These are phyloP conservation scores for Sporothrix variecibatus DNA, from an alignment of 2,329 filamentous ascomycete genomes.

Conservation along the genomic window DNA sequence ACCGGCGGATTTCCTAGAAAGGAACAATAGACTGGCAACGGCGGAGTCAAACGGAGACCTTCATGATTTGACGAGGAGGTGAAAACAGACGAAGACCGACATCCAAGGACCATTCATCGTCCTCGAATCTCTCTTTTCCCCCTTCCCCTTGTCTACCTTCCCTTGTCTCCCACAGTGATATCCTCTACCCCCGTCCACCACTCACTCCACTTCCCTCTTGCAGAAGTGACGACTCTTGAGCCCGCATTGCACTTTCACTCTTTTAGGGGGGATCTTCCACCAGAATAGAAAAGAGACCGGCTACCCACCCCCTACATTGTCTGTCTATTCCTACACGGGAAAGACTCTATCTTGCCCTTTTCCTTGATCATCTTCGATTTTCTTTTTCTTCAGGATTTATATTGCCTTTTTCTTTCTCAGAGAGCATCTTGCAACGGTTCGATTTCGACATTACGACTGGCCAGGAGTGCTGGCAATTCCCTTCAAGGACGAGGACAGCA, in stretches of 20 bases:
- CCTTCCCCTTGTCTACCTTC: conserved; percentile 1
- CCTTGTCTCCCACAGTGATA: conserved; percentile 14
- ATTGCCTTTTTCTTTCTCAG: neutral
- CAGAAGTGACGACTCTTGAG: conserved; percentile 16
- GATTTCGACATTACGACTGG: neutral
- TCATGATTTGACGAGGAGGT: neutral
- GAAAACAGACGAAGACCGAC: neutral
- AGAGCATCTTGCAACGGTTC: neutral
- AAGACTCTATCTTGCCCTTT: neutral
- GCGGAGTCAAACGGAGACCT: neutral
- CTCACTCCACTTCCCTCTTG: conserved; percentile 20
- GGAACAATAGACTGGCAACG: neutral
- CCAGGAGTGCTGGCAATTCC: neutral
- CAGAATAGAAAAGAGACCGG: conserved; percentile 16
- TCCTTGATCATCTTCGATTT: neutral
- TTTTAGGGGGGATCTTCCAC: conserved; percentile 9
- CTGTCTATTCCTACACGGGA: neutral
- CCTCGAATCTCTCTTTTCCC: neutral
- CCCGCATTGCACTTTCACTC: conserved; percentile 14
- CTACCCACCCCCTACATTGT: conserved; percentile 16
- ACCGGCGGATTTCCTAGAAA: neutral
- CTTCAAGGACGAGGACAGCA: conserved; percentile 35
- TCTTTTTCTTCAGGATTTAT: neutral
- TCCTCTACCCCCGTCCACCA: neutral
- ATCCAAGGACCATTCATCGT: conserved; percentile 13